Percentiles rank a stretch among this genome's conserved stretches.
These are phyloP conservation scores for Przewalskia tangutica DNA, from an alignment of 257 asterid species.

Conservation along the genomic window DNA sequence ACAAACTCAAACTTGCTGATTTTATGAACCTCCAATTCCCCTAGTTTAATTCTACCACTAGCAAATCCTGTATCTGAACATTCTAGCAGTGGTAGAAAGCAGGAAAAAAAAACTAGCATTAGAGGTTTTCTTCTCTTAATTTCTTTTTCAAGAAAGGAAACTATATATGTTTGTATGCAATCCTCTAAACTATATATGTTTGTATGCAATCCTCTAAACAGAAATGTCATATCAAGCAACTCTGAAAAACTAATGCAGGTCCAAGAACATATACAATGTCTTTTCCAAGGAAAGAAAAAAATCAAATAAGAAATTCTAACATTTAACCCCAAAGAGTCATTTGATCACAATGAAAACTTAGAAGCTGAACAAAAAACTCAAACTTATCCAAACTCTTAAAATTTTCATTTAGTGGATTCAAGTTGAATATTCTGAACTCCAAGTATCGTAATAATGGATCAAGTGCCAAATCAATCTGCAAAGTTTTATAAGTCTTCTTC, in stretches of 20 bases:
- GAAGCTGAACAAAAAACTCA: neutral
- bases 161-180: neutral
- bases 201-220: neutral
- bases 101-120: neutral
- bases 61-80: constrained; percentile 66
- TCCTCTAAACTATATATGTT: neutral
- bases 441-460: neutral
- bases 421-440: neutral
- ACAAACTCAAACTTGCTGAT: constrained; percentile 48
- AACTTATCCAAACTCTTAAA: neutral
- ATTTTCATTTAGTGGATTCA: neutral
- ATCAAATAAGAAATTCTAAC: neutral
- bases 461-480: neutral
- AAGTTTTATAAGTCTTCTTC: neutral
- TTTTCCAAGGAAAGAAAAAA: neutral
- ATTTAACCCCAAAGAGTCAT: neutral
- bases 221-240: neutral
- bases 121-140: neutral
- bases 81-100: constrained; percentile 7
- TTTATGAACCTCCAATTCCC: constrained; percentile 68
- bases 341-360: neutral
- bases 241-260: neutral
- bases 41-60: constrained; percentile 41
- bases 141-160: neutral
- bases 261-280: neutral